Evolutionary conservation across 1,284 basidiomycete genomes (phyloP).

Genomic region (Lentinus polychrous): DNA sequence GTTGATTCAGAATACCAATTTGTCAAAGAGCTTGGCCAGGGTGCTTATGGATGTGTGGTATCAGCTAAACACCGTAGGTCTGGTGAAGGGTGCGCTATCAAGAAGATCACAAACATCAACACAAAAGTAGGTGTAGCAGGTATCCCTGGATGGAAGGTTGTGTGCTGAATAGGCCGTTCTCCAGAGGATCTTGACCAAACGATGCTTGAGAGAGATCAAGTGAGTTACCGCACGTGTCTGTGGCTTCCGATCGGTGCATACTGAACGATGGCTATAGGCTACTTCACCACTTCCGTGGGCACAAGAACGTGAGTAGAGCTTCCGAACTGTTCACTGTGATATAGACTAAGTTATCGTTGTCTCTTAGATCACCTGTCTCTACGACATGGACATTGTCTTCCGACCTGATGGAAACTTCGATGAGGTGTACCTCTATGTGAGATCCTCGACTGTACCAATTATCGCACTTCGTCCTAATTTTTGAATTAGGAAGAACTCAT

Average conservation of each 20-base stretch:
- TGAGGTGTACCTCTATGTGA: slow-evolving; percentile 90
- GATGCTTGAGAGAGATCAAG: slow-evolving; percentile 92
- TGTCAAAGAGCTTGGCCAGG: slow-evolving; percentile 93
- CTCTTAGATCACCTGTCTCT: slow-evolving; percentile 79
- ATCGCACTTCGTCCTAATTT: not conserved
- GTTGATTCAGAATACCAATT: slow-evolving; percentile 91
- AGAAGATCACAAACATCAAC: slow-evolving; percentile 97
- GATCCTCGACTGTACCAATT: not conserved
- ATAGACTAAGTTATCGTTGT: not conserved
- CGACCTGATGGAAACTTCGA: slow-evolving; percentile 86
- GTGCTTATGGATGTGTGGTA: slow-evolving; percentile 90
- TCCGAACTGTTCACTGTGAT: no score
- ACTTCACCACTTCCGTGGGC: slow-evolving; percentile 92
- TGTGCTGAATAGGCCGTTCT: not conserved
- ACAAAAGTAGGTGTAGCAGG: slow-evolving; percentile 61
- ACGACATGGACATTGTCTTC: slow-evolving; percentile 96
- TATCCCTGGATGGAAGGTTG: not conserved
- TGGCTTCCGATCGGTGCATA: not conserved
- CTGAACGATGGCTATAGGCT: slow-evolving; percentile 41
- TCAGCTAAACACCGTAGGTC: slow-evolving; percentile 79
- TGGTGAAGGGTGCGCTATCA: slow-evolving; percentile 89
- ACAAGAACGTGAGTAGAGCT: slow-evolving; percentile 90
- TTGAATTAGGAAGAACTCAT: slow-evolving; percentile 83
- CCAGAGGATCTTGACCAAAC: slow-evolving; percentile 89
- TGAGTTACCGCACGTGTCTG: slow-evolving; percentile 26